These are phyloP conservation scores for Lactifluus subvellereus DNA, from an alignment of 768 basidiomycete genomes.

Conservation along the genomic window DNA sequence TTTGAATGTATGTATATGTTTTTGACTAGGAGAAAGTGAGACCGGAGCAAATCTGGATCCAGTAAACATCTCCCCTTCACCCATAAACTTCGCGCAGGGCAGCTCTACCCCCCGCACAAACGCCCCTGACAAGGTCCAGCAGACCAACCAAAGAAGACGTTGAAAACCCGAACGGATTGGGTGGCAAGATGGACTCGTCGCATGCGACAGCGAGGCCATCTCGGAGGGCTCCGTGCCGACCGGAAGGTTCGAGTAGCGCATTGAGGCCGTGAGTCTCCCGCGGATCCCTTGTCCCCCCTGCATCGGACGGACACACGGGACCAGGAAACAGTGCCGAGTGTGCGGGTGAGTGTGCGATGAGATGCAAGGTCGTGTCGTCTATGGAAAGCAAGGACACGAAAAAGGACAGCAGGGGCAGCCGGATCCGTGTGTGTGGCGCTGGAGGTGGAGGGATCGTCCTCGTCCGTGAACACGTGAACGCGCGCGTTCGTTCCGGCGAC, in stretches of 20 bases:
- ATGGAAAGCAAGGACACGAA: constrained; percentile 4
- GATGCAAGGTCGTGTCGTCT: constrained; percentile 2
- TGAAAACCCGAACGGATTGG: neutral
- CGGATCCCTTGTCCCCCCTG: neutral
- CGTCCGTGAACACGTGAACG: neutral
- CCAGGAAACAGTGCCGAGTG: constrained; percentile 5
- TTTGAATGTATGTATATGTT: neutral
- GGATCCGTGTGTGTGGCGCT: neutral
- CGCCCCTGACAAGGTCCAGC: neutral
- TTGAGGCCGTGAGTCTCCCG: neutral
- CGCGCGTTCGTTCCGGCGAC: neutral
- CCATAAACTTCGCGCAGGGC: neutral
- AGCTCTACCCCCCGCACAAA: neutral
- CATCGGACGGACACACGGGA: neutral
- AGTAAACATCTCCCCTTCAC: neutral
- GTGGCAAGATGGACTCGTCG: neutral
- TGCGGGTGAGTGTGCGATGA: neutral
- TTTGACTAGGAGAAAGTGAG: neutral
- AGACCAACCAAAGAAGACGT: neutral
- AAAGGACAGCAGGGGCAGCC: neutral
- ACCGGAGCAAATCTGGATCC: neutral
- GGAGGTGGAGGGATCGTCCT: neutral
- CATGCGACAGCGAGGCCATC: constrained; percentile 1
- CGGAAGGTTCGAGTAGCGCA: neutral
- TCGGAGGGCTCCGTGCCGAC: neutral